phyloP scores from a whole-genome alignment of 768 basidiomycete species.

The Leucocoprinus leucothites region DNA sequence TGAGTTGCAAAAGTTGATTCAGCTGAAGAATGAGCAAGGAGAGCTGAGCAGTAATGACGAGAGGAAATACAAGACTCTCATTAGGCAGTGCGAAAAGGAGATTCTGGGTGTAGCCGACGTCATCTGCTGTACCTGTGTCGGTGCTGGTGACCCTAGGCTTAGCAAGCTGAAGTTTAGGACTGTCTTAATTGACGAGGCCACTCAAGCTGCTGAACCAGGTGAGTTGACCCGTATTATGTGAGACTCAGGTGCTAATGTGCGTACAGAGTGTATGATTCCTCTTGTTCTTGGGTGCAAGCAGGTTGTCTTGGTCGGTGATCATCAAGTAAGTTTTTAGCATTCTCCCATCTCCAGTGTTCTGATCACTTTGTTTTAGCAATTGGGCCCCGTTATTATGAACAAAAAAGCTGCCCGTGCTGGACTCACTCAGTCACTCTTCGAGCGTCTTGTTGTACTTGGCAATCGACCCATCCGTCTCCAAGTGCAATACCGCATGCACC shows the following conservation, averaged over 20 bases:
- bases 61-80: conserved; percentile 95
- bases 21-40: conserved; percentile 96
- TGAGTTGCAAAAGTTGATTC: conserved; percentile 96
- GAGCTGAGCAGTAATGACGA: conserved; percentile 97
- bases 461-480: conserved; percentile 98
- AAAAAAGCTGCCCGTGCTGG: conserved; percentile 99
- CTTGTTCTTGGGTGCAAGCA: conserved; percentile 98
- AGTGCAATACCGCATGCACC: conserved; percentile 99
- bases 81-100: conserved; percentile 96
- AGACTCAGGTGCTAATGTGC: conserved; percentile 16
- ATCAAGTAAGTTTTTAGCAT: conserved; percentile 45
- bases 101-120: conserved; percentile 94
- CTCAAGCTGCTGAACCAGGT: conserved; percentile 97
- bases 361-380: conserved; percentile 54
- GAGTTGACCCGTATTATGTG: conserved; percentile 17
- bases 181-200: conserved; percentile 97
- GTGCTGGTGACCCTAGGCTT: conserved; percentile 93
- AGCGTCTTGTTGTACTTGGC: conserved; percentile 90
- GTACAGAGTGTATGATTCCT: conserved; percentile 97
- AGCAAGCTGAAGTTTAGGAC: conserved; percentile 98
- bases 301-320: conserved; percentile 96
- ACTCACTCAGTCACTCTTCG: conserved; percentile 96
- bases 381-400: conserved; percentile 99
- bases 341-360: conserved; percentile 3
- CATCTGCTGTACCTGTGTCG: conserved; percentile 98